Evolutionary conservation across 306 rosid species (phyloP), one percentile per base, ranked within the genome.

Genomic region (Trifolium repens): DNA sequence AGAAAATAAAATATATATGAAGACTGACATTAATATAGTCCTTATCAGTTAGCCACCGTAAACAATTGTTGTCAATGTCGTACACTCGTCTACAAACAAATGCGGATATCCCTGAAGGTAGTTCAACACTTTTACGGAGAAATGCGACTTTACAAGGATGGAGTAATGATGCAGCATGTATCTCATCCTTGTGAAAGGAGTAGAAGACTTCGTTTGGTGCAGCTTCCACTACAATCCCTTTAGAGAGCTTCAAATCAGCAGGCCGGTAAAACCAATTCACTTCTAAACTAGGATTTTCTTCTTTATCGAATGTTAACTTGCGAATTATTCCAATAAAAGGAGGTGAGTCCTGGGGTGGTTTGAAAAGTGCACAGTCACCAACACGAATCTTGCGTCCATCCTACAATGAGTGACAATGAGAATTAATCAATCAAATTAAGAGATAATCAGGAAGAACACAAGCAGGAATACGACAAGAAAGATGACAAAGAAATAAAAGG

Each of bases 121-220:
- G 97, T 79, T 93, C 93, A 85, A 84, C 90, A 78, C 98, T 97
- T 81, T 91, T 91, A 82, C 84, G 90, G 79, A 93, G 98, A 87
- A 93, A 93, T 52, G 97, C 87, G 35, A 93, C 98, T 91, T 89
- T 93, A 88, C 98, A 93, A 59, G 92, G 97, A 91, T 93, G 98
- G 80, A 93, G 92, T 87, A 93, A 67, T 9, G 97, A 91, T 83
- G 97, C 96, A 71, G 93, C 98, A 84, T 94, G 93, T 61, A 83
- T 91, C 87, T 91, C 97, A 93, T 93, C 92, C 96, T 93, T 89
- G 61, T 93, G 98, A 77, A 91, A 93, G 85, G 98, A 93, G 69
- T 91, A 93, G 69, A 93, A 93, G 47, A 93, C 80, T 78, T 93
- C 98, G 90, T 93, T 93, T 2, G 93, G 98, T 0, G 91, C 97